Percentiles rank a stretch among this genome's conserved stretches.
Conservation (phyloP, 2,329 filamentous ascomycete species). For the Monilinia laxa region DNA sequence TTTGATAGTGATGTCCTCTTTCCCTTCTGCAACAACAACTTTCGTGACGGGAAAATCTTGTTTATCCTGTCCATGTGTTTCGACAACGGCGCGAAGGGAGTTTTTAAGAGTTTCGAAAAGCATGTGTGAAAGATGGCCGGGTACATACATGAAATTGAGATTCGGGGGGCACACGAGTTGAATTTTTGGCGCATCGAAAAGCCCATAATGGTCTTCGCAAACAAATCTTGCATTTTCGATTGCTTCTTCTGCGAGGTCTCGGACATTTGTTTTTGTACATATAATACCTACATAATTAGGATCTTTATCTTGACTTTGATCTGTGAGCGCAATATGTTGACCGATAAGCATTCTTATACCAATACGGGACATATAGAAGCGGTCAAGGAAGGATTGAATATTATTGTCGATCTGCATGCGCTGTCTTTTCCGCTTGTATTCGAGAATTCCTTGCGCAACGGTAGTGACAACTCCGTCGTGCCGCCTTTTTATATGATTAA, state of each 20-base stretch:
- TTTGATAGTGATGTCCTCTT: constrained; percentile 99
- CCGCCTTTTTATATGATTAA: constrained; percentile 91
- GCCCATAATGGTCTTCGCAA: constrained; percentile 95
- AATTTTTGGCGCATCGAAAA: constrained; percentile 95
- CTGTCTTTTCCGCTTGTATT: constrained; percentile 95
- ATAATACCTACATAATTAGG: constrained; percentile 97
- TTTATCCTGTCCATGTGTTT: constrained; percentile 91
- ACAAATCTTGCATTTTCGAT: constrained; percentile 99
- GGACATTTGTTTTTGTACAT: constrained; percentile 96
- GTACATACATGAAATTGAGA: constrained; percentile 99
- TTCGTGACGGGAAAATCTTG: constrained; percentile 96
- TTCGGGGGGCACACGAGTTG: constrained; percentile 94
- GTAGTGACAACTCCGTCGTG: constrained; percentile 98
- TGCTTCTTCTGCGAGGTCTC: constrained; percentile 90
- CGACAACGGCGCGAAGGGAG: constrained; percentile 92
- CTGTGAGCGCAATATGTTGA: constrained; percentile 94
- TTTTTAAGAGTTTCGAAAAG: constrained; percentile 99
- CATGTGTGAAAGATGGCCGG: constrained; percentile 98
- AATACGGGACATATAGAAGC: constrained; percentile 99
- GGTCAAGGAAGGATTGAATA: constrained; percentile 95
- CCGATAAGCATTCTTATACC: constrained; percentile 99
- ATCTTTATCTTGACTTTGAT: constrained; percentile 85
- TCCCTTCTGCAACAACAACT: constrained; percentile 94
- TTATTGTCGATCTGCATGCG: constrained; percentile 98
- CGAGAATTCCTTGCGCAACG: constrained; percentile 94